These are phyloP conservation scores for Beauveria rudraprayagi DNA, from an alignment of 2,329 filamentous ascomycete genomes.

Conservation along the genomic window DNA sequence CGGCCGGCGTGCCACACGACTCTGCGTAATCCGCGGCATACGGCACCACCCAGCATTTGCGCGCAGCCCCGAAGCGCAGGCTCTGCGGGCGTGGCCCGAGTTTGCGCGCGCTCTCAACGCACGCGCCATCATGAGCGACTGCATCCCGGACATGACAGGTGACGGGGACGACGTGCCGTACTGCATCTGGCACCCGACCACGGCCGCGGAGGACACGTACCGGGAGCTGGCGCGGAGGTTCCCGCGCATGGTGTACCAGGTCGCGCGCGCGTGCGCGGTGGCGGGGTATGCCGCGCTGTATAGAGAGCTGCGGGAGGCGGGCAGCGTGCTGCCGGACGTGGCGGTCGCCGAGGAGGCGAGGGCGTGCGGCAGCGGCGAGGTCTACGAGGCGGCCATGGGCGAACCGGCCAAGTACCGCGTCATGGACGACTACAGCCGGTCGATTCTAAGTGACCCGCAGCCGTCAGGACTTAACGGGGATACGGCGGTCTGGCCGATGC, in stretches of 20 bases:
- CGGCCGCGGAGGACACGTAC: slow-evolving; percentile 27
- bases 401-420: slow-evolving; percentile 20
- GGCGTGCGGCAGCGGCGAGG: slow-evolving; percentile 16
- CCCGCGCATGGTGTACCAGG: slow-evolving; percentile 28
- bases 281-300: slow-evolving; percentile 29
- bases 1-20: background rate
- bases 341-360: slow-evolving; percentile 32
- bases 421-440: slow-evolving; percentile 27
- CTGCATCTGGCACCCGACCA: slow-evolving; percentile 32
- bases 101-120: slow-evolving; percentile 18
- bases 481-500: slow-evolving; percentile 15
- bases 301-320: slow-evolving; percentile 21
- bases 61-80: background rate
- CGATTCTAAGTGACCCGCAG: too few relatives aligned
- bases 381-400: slow-evolving; percentile 25
- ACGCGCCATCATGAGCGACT: slow-evolving; percentile 26
- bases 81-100: background rate
- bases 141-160: slow-evolving; percentile 20
- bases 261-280: slow-evolving; percentile 31
- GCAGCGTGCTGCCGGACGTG: slow-evolving; percentile 26
- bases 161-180: slow-evolving; percentile 18
- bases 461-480: slow-evolving; percentile 24
- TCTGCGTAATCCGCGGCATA: background rate
- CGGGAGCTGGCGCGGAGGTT: slow-evolving; percentile 23
- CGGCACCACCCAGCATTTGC: background rate